Conservation (phyloP, 164 flowering plant genomes). For the Annona squamosa region DNA sequence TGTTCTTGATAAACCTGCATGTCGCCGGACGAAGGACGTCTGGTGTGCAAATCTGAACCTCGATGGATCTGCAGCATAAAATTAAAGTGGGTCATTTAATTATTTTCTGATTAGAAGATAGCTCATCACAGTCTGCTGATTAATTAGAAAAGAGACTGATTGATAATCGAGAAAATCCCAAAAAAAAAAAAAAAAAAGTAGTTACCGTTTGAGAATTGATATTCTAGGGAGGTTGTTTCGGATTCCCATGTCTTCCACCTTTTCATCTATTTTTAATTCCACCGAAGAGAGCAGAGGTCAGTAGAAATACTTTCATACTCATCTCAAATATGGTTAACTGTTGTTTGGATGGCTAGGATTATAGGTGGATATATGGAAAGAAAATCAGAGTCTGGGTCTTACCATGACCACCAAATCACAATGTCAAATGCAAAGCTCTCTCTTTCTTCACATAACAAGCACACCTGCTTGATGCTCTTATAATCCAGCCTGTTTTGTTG, state of each 20-base stretch:
- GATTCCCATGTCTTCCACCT: slow-evolving; percentile 67
- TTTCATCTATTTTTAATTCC: slow-evolving; percentile 40
- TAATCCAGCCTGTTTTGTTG: too few species aligned
- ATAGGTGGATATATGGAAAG: too few species aligned
- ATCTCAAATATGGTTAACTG: too few species aligned
- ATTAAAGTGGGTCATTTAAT: neutral
- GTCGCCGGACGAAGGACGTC: slow-evolving; percentile 58
- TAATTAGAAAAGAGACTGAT: too few species aligned
- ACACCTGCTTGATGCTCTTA: neutral
- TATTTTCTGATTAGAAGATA: too few species aligned
- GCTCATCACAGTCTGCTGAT: too few species aligned
- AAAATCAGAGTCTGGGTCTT: too few species aligned
- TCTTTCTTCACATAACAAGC: neutral
- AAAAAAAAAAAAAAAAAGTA: neutral
- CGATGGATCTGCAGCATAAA: slow-evolving; percentile 43
- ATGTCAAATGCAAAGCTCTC: too few species aligned
- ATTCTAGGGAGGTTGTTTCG: slow-evolving; percentile 53
- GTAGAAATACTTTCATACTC: too few species aligned
- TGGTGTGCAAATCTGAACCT: slow-evolving; percentile 61
- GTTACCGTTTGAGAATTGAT: slow-evolving; percentile 52
- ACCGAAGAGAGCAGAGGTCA: too few species aligned
- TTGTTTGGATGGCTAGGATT: neutral
- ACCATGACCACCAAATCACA: neutral
- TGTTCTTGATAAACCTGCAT: slow-evolving; percentile 34
- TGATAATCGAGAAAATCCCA: neutral